phyloP scores from a whole-genome alignment of 805 yeast species.

The Zygotorulaspora chibaensis region DNA sequence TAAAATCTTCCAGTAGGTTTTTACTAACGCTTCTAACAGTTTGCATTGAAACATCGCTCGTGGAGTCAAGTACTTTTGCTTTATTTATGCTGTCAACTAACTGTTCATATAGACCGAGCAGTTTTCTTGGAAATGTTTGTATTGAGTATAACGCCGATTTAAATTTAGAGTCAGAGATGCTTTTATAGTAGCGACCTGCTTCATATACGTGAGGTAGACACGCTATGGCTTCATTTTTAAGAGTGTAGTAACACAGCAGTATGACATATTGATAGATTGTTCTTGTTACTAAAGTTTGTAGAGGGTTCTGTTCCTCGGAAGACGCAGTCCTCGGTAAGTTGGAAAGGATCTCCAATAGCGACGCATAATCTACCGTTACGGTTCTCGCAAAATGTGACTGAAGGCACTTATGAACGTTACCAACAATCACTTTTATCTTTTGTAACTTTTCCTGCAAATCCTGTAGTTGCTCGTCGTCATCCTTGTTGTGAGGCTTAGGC shows the following conservation, averaged over 20 bases:
- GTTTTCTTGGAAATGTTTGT: slow-evolving; percentile 16
- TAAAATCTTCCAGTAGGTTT: slow-evolving; percentile 9
- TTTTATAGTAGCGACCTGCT: slow-evolving; percentile 21
- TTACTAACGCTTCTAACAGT: slow-evolving; percentile 1
- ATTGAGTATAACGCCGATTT: slow-evolving; percentile 22
- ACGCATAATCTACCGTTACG: slow-evolving; percentile 5
- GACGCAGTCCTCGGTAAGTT: slow-evolving; percentile 1
- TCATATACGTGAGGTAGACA: slow-evolving; percentile 20
- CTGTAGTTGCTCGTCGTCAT: slow-evolving; percentile 6
- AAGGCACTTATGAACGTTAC: slow-evolving; percentile 4
- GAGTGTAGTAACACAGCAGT: slow-evolving; percentile 22
- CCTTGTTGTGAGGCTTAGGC: slow-evolving; percentile 2
- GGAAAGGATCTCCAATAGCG: slow-evolving; percentile 3
- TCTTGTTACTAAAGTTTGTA: slow-evolving; percentile 2
- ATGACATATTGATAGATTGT: slow-evolving; percentile 16
- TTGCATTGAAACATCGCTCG: slow-evolving; percentile 1
- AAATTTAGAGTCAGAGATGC: slow-evolving; percentile 12
- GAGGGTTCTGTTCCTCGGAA: slow-evolving; percentile 5
- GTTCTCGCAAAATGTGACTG: slow-evolving; percentile 3
- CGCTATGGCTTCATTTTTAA: slow-evolving; percentile 17
- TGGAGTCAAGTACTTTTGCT: background rate
- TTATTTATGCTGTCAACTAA: slow-evolving; percentile 1
- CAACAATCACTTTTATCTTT: slow-evolving; percentile 12
- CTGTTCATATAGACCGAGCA: background rate
- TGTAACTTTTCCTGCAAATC: slow-evolving; percentile 18